These are phyloP conservation scores for Thalassia testudinum DNA, from an alignment of 116 monocot species.

Conservation along the genomic window DNA sequence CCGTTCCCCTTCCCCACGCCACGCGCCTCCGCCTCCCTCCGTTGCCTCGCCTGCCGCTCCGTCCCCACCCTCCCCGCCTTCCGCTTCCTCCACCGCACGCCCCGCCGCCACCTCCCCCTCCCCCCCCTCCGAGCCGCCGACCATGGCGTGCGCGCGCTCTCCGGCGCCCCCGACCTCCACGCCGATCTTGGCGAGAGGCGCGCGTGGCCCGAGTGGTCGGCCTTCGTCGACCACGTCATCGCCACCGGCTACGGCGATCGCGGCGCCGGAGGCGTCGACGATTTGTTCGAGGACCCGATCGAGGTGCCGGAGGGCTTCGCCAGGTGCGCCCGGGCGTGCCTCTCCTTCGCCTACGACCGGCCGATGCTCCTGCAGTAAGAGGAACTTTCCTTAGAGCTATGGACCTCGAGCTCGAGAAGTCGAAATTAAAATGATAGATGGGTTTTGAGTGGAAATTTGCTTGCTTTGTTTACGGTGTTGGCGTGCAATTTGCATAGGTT, in stretches of 20 bases:
- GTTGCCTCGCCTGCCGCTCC: not conserved
- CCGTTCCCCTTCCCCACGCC: too few relatives aligned
- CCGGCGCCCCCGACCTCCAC: not conserved
- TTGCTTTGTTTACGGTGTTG: not conserved
- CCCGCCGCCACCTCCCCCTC: not conserved
- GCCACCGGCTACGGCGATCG: slow-evolving; percentile 10
- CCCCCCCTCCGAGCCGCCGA: not conserved
- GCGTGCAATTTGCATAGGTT: slow-evolving; percentile 23
- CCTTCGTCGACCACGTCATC: slow-evolving; percentile 32
- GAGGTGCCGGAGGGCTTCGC: slow-evolving; percentile 35
- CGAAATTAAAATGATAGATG: too few relatives aligned
- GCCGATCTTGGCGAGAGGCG: not conserved
- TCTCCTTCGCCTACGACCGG: slow-evolving; percentile 46
- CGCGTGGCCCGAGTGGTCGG: slow-evolving; percentile 55
- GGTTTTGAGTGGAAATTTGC: not conserved
- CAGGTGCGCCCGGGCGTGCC: slow-evolving; percentile 23
- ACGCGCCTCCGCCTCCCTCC: slow-evolving; percentile 1
- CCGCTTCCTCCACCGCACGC: not conserved
- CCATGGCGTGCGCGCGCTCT: too few relatives aligned
- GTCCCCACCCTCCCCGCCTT: not conserved
- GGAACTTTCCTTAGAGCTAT: too few relatives aligned
- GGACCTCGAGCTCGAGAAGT: too few relatives aligned
- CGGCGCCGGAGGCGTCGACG: slow-evolving; percentile 14
- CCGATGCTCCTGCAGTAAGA: slow-evolving; percentile 51
- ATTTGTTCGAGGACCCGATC: slow-evolving; percentile 7